Percentiles rank a stretch among this genome's conserved stretches.
phyloP scores from a whole-genome alignment of 176 grass and related monocot species.

The Musa troglodytarum region DNA sequence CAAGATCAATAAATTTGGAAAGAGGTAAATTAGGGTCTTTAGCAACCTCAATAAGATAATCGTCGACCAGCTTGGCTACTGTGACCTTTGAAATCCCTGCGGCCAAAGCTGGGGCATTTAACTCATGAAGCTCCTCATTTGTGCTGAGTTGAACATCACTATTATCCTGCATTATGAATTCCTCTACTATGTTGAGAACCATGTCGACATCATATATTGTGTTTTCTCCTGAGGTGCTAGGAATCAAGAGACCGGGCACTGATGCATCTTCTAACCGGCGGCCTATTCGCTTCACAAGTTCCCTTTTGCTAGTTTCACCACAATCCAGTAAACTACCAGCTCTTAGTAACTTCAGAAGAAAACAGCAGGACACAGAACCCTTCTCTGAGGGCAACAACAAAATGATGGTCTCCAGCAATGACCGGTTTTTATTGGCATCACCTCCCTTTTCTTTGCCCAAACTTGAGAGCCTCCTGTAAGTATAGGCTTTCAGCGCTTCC shows the following conservation, averaged over 20 bases:
- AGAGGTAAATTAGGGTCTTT: conserved; percentile 68
- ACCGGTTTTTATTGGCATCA: conserved; percentile 38
- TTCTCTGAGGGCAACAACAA: conserved; percentile 68
- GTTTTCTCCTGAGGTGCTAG: conserved; percentile 47
- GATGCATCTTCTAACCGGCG: conserved; percentile 72
- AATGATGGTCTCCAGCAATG: conserved; percentile 75
- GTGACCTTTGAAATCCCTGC: conserved; percentile 44
- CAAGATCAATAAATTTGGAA: conserved; percentile 65
- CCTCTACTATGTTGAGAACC: conserved; percentile 78
- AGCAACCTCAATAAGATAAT: conserved; percentile 72
- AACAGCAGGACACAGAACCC: conserved; percentile 87
- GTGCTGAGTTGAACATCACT: conserved; percentile 36
- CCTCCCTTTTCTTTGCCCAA: conserved; percentile 76
- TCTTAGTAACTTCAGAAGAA: conserved; percentile 82
- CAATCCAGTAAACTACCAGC: conserved; percentile 59
- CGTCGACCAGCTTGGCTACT: conserved; percentile 82
- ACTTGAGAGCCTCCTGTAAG: conserved; percentile 68
- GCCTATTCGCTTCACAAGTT: conserved; percentile 84
- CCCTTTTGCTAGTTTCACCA: conserved; percentile 60
- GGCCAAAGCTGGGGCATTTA: conserved; percentile 33
- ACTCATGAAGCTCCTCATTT: conserved; percentile 22
- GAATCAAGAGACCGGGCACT: conserved; percentile 76
- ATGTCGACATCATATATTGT: conserved; percentile 78
- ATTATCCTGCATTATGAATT: conserved; percentile 62
- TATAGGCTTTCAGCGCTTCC: conserved; percentile 81